Evolutionary conservation across 306 rosid genomes (phyloP).

Genomic region (Datisca glomerata): DNA sequence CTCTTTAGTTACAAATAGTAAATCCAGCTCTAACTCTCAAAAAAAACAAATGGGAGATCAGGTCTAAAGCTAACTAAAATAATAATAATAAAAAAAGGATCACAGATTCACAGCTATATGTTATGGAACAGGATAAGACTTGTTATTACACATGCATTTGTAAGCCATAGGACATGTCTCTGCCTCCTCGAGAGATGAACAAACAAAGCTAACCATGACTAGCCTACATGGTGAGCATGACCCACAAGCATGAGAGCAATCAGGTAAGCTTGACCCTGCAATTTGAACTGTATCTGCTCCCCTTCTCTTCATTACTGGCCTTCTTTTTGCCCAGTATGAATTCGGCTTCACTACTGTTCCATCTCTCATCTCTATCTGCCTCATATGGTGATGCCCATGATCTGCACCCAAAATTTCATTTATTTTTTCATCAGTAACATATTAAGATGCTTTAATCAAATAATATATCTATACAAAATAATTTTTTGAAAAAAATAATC

Average conservation of each 20-base stretch:
- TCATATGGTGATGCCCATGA: slow-evolving; percentile 7
- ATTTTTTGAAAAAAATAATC: no score
- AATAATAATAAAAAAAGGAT: neutral
- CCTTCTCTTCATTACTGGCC: neutral
- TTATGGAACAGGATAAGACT: slow-evolving; percentile 78
- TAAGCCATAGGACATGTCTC: slow-evolving; percentile 95
- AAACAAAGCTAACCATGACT: slow-evolving; percentile 76
- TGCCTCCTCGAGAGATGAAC: slow-evolving; percentile 52
- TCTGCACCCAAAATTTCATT: neutral
- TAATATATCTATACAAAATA: no score
- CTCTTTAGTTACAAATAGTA: slow-evolving; percentile 12
- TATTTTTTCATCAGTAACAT: neutral
- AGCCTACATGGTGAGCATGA: slow-evolving; percentile 66
- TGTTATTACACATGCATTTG: slow-evolving; percentile 75
- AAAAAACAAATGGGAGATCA: neutral
- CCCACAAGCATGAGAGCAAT: slow-evolving; percentile 81
- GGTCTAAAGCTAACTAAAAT: neutral
- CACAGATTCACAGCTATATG: no score
- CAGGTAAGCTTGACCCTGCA: slow-evolving; percentile 74
- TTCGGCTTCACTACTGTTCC: neutral
- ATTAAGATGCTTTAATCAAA: no score
- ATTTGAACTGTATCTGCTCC: slow-evolving; percentile 37
- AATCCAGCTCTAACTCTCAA: neutral
- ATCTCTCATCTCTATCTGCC: neutral
- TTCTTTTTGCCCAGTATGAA: neutral